A percentile compares a stretch with the other conserved stretches of the same genome.
These are phyloP conservation scores for Lanmaoa pseudosensibilis DNA, from an alignment of 768 basidiomycete species.

Conservation along the genomic window DNA sequence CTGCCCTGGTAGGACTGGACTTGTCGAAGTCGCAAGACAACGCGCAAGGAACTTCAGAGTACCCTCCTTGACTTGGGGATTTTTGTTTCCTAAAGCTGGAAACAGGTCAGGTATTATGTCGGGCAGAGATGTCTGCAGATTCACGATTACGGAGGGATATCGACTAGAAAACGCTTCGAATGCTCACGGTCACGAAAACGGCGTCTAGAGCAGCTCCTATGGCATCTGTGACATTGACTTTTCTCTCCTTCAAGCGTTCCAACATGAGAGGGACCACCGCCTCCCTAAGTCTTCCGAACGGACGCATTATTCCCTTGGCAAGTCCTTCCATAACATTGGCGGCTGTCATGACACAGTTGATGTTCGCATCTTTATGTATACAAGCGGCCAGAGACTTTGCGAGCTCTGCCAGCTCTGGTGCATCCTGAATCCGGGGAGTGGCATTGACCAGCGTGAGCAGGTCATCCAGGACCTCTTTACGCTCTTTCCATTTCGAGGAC, in stretches of 20 bases:
- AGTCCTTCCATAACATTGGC: conserved; percentile 83
- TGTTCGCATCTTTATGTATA: conserved; percentile 87
- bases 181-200: conserved; percentile 74
- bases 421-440: conserved; percentile 76
- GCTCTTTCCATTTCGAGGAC: conserved; percentile 98
- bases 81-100: conserved; percentile 79
- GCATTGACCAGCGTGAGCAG: conserved; percentile 66
- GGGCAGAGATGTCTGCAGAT: conserved; percentile 64
- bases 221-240: conserved; percentile 84
- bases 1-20: conserved; percentile 70
- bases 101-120: conserved; percentile 85
- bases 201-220: conserved; percentile 89
- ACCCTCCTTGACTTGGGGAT: conserved; percentile 95
- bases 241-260: conserved; percentile 92
- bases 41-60: conserved; percentile 84
- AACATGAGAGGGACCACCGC: conserved; percentile 73
- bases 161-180: conserved; percentile 5
- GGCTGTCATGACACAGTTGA: conserved; percentile 91
- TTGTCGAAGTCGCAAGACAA: conserved; percentile 67
- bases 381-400: conserved; percentile 74
- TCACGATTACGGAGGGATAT: not conserved
- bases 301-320: conserved; percentile 73
- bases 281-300: conserved; percentile 76
- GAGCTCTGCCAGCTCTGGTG: conserved; percentile 74
- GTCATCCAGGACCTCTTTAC: conserved; percentile 88